Evolutionary conservation across 2,329 filamentous ascomycete species (phyloP).

Genomic region (Lasiodiplodia theobromae): DNA sequence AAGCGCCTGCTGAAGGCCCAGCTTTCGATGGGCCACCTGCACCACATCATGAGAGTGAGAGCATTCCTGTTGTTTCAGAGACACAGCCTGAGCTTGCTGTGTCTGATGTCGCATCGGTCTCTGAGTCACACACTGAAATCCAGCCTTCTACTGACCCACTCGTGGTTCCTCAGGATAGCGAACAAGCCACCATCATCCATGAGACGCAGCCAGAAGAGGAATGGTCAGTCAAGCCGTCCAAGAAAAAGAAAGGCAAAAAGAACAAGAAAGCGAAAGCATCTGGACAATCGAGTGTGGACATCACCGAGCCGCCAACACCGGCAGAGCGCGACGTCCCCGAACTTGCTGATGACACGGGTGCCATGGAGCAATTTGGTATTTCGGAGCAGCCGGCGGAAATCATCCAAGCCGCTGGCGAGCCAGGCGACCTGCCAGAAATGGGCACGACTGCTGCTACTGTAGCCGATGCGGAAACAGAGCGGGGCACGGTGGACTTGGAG

Average conservation of each 20-base stretch:
- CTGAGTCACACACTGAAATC: neutral
- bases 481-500: neutral
- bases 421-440: neutral
- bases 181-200: neutral
- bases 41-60: neutral
- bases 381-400: neutral
- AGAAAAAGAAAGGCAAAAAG: conserved; percentile 28
- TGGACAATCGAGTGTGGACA: conserved; percentile 2
- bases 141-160: neutral
- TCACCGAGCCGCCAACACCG: neutral
- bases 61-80: neutral
- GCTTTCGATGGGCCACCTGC: neutral
- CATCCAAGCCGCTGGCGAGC: neutral
- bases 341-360: neutral
- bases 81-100: neutral
- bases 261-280: conserved; percentile 16
- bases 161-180: neutral
- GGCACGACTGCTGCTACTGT: neutral
- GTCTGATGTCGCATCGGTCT: neutral
- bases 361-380: neutral
- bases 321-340: neutral
- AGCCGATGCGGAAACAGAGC: neutral
- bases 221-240: conserved; percentile 2
- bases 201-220: conserved; percentile 10
- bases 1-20: neutral